A percentile compares a stretch with the other conserved stretches of the same genome.
Conservation (phyloP, 192 early-diverging fungal species). For the Phlyctochytrium bullatum region DNA sequence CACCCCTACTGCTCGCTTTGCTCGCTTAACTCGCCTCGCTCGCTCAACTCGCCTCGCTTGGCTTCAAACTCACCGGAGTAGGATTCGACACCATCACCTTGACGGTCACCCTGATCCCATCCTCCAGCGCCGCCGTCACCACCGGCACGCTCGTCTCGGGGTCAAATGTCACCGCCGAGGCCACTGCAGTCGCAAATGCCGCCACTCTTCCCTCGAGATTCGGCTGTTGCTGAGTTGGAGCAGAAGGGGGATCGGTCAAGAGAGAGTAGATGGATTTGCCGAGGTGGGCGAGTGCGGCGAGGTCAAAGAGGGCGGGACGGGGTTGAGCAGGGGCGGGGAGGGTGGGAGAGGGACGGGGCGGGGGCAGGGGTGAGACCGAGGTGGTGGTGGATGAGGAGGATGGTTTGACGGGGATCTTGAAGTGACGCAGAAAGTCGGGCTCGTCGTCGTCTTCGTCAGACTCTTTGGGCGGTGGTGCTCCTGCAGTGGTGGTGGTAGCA, state of each 20-base stretch:
- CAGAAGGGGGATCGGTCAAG: neutral
- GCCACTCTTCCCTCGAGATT: neutral
- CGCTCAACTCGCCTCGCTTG: no score
- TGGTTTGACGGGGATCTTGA: neutral
- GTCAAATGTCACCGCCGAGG: neutral
- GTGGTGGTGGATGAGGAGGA: neutral
- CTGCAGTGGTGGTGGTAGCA: neutral
- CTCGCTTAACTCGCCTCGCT: no score
- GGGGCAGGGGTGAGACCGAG: constrained; percentile 1
- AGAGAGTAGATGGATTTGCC: neutral
- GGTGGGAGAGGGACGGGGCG: neutral
- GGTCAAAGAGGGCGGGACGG: neutral
- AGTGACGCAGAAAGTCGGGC: neutral
- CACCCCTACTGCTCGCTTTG: no score
- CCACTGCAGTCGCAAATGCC: neutral
- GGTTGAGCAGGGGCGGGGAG: neutral
- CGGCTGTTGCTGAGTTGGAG: neutral
- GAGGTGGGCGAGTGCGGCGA: neutral
- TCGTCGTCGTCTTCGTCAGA: neutral
- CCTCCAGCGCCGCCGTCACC: neutral
- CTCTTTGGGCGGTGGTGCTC: neutral
- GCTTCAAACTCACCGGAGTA: no score
- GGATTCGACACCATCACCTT: neutral
- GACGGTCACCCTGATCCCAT: neutral
- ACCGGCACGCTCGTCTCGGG: no score